phyloP scores from a whole-genome alignment of 176 grass and related monocot species.

The Hsuehochloa calcarea region DNA sequence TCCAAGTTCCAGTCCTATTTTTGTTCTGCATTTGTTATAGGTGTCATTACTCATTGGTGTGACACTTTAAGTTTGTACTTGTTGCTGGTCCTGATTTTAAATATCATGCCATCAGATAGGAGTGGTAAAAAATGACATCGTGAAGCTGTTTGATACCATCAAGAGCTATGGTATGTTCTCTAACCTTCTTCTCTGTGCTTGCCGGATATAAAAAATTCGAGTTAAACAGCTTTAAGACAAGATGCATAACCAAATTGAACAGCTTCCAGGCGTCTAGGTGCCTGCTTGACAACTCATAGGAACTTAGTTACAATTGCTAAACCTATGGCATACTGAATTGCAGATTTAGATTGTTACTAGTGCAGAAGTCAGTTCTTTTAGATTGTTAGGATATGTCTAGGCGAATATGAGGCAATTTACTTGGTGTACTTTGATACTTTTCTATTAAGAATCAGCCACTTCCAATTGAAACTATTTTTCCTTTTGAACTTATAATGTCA shows the following conservation, averaged over 20 bases:
- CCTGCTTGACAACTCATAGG: background rate
- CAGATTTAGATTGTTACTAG: background rate
- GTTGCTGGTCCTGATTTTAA: conserved; percentile 13
- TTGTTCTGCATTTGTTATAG: conserved; percentile 16
- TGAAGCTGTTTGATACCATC: conserved; percentile 86
- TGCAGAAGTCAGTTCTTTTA: background rate
- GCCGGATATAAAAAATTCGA: conserved; percentile 5
- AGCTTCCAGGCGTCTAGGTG: conserved; percentile 5
- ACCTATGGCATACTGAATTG: background rate
- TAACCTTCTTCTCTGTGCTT: conserved; percentile 5
- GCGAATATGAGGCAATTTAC: background rate
- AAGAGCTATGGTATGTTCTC: conserved; percentile 72
- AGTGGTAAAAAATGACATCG: conserved; percentile 83
- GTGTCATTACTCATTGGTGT: background rate
- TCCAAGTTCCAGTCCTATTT: background rate
- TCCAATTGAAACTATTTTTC: background rate
- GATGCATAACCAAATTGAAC: background rate
- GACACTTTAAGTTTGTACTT: background rate
- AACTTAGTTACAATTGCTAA: background rate
- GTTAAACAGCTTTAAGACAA: background rate
- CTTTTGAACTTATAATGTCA: background rate
- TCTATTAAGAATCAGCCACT: background rate
- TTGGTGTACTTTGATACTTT: background rate
- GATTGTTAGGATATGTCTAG: background rate
- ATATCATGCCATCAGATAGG: conserved; percentile 57